These are phyloP conservation scores for Microstegium vimineum DNA, from an alignment of 176 grass and related monocot species.

Conservation along the genomic window DNA sequence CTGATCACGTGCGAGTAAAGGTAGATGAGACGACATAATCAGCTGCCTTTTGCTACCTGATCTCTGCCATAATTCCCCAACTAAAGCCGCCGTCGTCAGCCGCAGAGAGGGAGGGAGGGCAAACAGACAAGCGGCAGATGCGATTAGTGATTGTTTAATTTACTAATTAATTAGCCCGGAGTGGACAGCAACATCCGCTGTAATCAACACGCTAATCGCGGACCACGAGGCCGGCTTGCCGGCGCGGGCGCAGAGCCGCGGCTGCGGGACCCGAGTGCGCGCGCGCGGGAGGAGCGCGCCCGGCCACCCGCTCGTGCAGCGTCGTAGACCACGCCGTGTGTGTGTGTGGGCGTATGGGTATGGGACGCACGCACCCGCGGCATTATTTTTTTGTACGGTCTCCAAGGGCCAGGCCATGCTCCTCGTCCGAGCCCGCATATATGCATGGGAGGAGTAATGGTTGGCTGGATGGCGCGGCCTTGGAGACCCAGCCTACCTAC, in stretches of 20 bases:
- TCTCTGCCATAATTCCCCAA: not conserved
- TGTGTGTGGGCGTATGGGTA: too few species aligned
- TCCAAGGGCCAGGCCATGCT: not conserved
- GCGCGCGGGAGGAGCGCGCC: not conserved
- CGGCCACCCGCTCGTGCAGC: conserved; percentile 39
- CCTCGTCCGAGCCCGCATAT: too few species aligned
- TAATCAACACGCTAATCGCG: conserved; percentile 24
- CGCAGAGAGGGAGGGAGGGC: not conserved
- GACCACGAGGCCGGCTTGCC: conserved; percentile 39
- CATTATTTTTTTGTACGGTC: not conserved
- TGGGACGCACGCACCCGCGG: not conserved
- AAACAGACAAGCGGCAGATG: conserved; percentile 22
- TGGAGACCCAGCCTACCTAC: not conserved
- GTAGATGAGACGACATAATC: conserved; percentile 14
- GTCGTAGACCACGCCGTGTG: conserved; percentile 36
- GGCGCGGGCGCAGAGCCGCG: too few species aligned
- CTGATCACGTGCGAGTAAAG: conserved; percentile 21
- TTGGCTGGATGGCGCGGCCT: not conserved
- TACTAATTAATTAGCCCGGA: not conserved
- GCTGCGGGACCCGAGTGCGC: not conserved
- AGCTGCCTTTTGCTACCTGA: conserved; percentile 12
- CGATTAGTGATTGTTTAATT: conserved; percentile 7
- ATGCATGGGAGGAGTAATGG: too few species aligned
- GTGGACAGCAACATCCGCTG: not conserved
- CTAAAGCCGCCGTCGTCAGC: not conserved